Evolutionary conservation across 768 basidiomycete species (phyloP).

Genomic region (Termitomyces sp.): DNA sequence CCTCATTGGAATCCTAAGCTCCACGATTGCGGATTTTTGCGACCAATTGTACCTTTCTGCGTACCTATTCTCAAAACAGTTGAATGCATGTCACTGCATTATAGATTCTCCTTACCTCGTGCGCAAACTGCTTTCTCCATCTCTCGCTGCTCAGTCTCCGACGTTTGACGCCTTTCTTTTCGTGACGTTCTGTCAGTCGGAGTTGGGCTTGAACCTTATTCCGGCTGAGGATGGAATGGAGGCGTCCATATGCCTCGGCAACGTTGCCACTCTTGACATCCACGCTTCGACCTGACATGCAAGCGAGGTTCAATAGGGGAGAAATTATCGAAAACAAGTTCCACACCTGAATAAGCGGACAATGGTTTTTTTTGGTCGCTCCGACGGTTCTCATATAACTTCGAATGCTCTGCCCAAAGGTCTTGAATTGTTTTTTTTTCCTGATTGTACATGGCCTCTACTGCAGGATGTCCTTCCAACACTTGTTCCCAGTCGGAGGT

Average conservation of each 20-base stretch:
- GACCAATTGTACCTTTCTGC: slow-evolving; percentile 78
- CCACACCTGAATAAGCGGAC: slow-evolving; percentile 49
- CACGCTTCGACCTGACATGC: slow-evolving; percentile 55
- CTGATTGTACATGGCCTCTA: rapidly evolving
- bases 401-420: slow-evolving; percentile 33
- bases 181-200: slow-evolving; percentile 55
- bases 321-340: neutral
- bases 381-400: slow-evolving; percentile 14
- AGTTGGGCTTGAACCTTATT: slow-evolving; percentile 55
- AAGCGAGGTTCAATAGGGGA: neutral
- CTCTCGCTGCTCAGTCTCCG: slow-evolving; percentile 69
- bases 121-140: slow-evolving; percentile 76
- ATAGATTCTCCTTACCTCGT: slow-evolving; percentile 50
- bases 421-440: slow-evolving; percentile 19
- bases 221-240: slow-evolving; percentile 44
- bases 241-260: slow-evolving; percentile 38
- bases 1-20: slow-evolving; percentile 35
- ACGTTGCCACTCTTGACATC: slow-evolving; percentile 39
- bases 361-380: slow-evolving; percentile 28
- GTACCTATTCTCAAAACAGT: slow-evolving; percentile 48
- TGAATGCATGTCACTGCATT: slow-evolving; percentile 5
- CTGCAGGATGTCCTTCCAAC: neutral
- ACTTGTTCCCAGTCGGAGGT: neutral
- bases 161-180: slow-evolving; percentile 79
- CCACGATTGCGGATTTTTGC: slow-evolving; percentile 74